Percentiles rank a stretch among this genome's conserved stretches.
Conservation (phyloP, 1,284 basidiomycete species). For the Amylostereum chailletii region DNA sequence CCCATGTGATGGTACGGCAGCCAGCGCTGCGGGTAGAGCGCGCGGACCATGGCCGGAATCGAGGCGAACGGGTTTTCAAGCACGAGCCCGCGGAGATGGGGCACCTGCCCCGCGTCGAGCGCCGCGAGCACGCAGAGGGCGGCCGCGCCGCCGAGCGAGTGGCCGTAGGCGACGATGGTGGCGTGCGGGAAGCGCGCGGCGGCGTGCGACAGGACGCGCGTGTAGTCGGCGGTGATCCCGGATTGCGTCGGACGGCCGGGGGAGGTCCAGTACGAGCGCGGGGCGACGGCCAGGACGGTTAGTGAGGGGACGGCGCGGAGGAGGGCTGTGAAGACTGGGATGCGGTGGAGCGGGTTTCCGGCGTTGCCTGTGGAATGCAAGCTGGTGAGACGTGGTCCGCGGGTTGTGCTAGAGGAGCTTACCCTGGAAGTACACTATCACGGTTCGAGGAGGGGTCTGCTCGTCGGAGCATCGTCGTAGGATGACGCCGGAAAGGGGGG, state of each 20-base stretch:
- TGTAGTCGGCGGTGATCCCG: constrained; percentile 33
- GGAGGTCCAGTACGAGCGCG: constrained; percentile 35
- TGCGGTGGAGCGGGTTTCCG: constrained; percentile 37
- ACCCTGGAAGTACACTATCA: constrained; percentile 34
- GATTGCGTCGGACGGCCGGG: constrained; percentile 26
- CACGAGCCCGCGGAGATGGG: constrained; percentile 27
- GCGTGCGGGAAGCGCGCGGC: constrained; percentile 22
- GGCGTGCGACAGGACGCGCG: constrained; percentile 23
- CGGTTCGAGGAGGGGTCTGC: constrained; percentile 9
- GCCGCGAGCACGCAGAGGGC: constrained; percentile 28
- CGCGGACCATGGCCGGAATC: constrained; percentile 39
- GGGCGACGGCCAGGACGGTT: constrained; percentile 28
- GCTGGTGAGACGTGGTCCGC: neutral
- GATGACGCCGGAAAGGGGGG: constrained; percentile 21
- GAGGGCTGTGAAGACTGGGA: constrained; percentile 30
- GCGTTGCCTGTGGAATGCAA: constrained; percentile 31
- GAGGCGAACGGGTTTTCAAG: constrained; percentile 45
- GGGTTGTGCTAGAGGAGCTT: neutral
- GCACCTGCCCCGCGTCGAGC: constrained; percentile 9
- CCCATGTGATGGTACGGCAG: constrained; percentile 40
- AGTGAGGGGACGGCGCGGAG: constrained; percentile 13
- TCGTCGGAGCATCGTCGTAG: constrained; percentile 7
- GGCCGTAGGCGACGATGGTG: constrained; percentile 35
- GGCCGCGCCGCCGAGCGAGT: constrained; percentile 40
- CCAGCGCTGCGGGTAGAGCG: constrained; percentile 40